Base-by-base conservation (phyloP, 805 yeast genomes). In the Lipomyces yamadae region DNA sequence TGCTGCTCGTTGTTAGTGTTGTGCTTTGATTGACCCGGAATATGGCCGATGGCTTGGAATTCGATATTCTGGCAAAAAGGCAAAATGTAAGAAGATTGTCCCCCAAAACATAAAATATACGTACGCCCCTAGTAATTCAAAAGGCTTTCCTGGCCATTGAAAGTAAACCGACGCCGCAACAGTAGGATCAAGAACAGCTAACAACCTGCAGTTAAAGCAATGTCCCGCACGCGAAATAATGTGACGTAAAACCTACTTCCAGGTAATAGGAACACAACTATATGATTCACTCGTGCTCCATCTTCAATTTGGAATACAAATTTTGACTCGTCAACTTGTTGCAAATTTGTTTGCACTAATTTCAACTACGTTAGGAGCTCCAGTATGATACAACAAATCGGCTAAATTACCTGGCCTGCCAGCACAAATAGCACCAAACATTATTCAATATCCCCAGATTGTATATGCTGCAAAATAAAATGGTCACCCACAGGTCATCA, bases 81-180 rank as follows among this genome's bases (percentile, higher is more conserved):
- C 24, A 24, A 24, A 24, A 24, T 24, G 1, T 24, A 24, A 24
- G 24, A 24, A 24, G 1, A 24, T 24, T 24, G 24, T 24, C 24
- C 24, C 1, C 24, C 24, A 24, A 24, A 24, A 24, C 1, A 24
- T 42, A 42, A 42, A 3, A 10, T 42, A 81, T 13, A 91, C 80
- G 70, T 69, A 76, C 79, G 74, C 79, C 54, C 76, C 83, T 32
- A 72, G 76, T 37, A 77, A 68, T 68, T 68, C 76, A 68, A 70
- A 77, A n/a, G 81, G 83, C 60, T 82, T 78, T 8, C 83, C 81
- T 13, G 93, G 92, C 61, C 93, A 79, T 76, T 94, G 97, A 78
- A 92, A 94, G 77, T 89, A 95, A 1, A 95, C 91, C 54, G 94
- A 82, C 0, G 98, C 98, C 0, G 94, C 86, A 72, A 82, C 89